phyloP scores from a whole-genome alignment of 2,329 filamentous ascomycete genomes.

The Emmonsiellopsis sp. region DNA sequence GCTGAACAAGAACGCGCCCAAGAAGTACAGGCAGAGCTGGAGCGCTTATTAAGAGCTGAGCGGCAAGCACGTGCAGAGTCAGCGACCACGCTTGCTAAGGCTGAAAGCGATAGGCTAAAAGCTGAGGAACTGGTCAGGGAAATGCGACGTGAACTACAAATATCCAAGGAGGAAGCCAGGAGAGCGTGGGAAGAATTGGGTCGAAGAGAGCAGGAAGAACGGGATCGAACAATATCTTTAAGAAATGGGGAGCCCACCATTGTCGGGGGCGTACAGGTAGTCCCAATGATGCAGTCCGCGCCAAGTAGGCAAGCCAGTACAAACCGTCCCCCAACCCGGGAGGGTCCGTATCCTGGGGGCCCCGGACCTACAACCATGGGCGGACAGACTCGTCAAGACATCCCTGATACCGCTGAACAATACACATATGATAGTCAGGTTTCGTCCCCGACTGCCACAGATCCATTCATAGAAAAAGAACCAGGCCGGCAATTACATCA shows the following conservation, averaged over 20 bases:
- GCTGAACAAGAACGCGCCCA: conserved; percentile 76
- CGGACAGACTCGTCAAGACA: conserved; percentile 21
- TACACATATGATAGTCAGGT: conserved; percentile 42
- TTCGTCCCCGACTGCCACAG: conserved; percentile 48
- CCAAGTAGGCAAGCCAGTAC: conserved; percentile 45
- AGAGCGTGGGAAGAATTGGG: conserved; percentile 96
- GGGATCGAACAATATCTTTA: conserved; percentile 75
- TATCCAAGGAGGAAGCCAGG: conserved; percentile 91
- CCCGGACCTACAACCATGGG: conserved; percentile 22
- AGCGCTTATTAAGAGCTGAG: conserved; percentile 65
- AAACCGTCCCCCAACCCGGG: conserved; percentile 37
- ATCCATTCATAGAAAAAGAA: conserved; percentile 50
- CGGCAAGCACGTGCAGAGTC: conserved; percentile 59
- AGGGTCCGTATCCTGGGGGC: conserved; percentile 34
- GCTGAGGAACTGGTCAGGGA: conserved; percentile 73
- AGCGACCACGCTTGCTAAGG: conserved; percentile 54
- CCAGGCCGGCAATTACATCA: conserved; percentile 24
- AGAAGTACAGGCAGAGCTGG: conserved; percentile 73
- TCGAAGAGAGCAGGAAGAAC: conserved; percentile 82
- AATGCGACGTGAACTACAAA: conserved; percentile 85
- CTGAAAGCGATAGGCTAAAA: conserved; percentile 58
- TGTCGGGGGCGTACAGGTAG: conserved; percentile 87
- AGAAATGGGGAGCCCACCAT: conserved; percentile 80
- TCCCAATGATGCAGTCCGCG: conserved; percentile 74
- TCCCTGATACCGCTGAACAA: conserved; percentile 30